These are phyloP conservation scores for Penicillium waksmanii DNA, from an alignment of 495 filamentous ascomycete species.

Conservation along the genomic window DNA sequence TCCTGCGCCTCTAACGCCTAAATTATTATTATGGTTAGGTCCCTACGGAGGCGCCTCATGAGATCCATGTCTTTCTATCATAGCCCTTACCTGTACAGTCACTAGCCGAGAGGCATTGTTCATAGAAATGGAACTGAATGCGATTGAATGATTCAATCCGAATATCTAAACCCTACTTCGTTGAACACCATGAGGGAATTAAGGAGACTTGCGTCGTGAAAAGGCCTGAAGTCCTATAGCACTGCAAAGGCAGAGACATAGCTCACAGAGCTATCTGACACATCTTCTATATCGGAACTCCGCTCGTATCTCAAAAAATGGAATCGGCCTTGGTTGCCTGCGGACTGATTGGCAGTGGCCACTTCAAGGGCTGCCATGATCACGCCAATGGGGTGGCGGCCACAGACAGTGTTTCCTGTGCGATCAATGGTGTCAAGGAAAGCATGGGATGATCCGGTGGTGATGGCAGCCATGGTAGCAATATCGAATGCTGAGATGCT, in stretches of 20 bases:
- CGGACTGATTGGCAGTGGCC: conserved; percentile 36
- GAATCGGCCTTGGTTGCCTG: conserved; percentile 62
- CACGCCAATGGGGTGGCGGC: conserved; percentile 93
- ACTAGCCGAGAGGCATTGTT: not conserved
- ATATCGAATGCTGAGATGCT: conserved; percentile 83
- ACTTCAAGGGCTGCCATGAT: conserved; percentile 85
- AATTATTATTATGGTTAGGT: not conserved
- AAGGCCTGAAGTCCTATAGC: conserved; percentile 26
- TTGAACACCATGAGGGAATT: not conserved
- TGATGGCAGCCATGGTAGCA: conserved; percentile 80
- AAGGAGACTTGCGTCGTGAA: not conserved
- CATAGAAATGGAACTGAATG: conserved; percentile 1
- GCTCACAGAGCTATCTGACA: conserved; percentile 87
- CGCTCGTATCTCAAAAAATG: conserved; percentile 90
- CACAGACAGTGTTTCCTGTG: conserved; percentile 93
- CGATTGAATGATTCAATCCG: not conserved
- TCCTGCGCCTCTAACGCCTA: conserved; percentile 1
- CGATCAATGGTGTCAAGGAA: conserved; percentile 70
- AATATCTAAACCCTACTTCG: not conserved
- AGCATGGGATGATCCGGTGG: conserved; percentile 66
- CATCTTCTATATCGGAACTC: conserved; percentile 73
- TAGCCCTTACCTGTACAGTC: not conserved
- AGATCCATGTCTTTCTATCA: not conserved
- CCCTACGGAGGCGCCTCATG: not conserved
- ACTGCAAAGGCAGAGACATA: conserved; percentile 66